A percentile compares a stretch with the other conserved stretches of the same genome.
Conservation (phyloP, 129 eudicot genomes). For the Deinandra increscens region DNA sequence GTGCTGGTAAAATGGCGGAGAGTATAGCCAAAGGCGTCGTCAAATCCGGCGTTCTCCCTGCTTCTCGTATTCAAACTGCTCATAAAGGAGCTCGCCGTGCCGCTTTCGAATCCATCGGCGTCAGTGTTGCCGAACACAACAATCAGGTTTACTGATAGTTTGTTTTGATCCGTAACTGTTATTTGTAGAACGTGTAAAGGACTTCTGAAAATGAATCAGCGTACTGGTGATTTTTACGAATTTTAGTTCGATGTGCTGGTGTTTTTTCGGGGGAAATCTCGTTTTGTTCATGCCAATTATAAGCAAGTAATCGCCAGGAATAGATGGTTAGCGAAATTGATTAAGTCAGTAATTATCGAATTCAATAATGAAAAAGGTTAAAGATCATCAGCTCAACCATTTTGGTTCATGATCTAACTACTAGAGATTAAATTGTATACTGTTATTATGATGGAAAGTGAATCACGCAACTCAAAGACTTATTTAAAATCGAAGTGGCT, state of each 20-base stretch:
- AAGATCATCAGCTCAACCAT: neutral
- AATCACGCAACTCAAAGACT: too few relatives aligned
- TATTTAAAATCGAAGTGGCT: too few relatives aligned
- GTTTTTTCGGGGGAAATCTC: too few relatives aligned
- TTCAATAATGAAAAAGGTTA: too few relatives aligned
- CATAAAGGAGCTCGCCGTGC: conserved; percentile 53
- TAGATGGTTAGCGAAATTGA: too few relatives aligned
- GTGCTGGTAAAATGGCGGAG: conserved; percentile 98
- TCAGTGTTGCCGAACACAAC: conserved; percentile 55
- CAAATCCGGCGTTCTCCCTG: conserved; percentile 69
- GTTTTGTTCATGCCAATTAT: too few relatives aligned
- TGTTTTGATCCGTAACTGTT: neutral
- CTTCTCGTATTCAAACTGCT: conserved; percentile 75
- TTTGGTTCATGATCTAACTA: neutral
- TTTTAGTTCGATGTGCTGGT: neutral
- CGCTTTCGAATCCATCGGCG: conserved; percentile 76
- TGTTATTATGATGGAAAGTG: too few relatives aligned
- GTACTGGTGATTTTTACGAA: neutral
- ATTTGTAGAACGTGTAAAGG: neutral
- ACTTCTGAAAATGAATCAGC: neutral
- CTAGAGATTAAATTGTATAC: neutral
- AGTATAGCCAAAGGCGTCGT: conserved; percentile 88
- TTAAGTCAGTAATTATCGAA: too few relatives aligned
- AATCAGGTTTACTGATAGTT: conserved; percentile 42
- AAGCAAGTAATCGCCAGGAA: too few relatives aligned